phyloP scores from a whole-genome alignment of 495 filamentous ascomycete genomes.

The Cladorrhinum samala region DNA sequence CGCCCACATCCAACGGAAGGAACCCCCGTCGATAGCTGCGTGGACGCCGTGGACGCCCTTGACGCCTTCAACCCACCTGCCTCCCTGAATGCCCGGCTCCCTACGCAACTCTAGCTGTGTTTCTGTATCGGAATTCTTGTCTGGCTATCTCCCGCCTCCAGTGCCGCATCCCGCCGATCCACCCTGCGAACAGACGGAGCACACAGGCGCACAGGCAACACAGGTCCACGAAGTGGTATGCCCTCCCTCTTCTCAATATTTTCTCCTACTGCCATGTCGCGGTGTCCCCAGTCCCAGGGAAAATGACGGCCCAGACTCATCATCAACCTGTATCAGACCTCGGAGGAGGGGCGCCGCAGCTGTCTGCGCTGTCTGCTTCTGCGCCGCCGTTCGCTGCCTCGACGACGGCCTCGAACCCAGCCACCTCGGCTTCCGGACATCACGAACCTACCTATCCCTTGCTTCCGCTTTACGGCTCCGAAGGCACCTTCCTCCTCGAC shows the following conservation, averaged over 20 bases:
- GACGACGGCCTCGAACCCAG: neutral
- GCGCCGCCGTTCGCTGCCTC: constrained; percentile 12
- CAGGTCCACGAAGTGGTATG: neutral
- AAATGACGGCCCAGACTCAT: constrained; percentile 28
- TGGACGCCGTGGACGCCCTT: neutral
- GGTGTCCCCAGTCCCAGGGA: neutral
- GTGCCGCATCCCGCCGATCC: neutral
- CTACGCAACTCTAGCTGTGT: no score
- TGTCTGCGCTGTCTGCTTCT: constrained; percentile 10
- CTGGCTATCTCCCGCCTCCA: neutral
- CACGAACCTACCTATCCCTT: constrained; percentile 4
- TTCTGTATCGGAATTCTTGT: no score
- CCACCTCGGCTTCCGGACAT: neutral
- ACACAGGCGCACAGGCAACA: no score
- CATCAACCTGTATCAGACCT: constrained; percentile 21
- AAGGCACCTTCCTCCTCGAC: constrained; percentile 28
- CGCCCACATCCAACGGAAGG: neutral
- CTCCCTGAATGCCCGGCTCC: no score
- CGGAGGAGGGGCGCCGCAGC: constrained; percentile 7
- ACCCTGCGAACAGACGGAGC: neutral
- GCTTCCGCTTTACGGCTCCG: constrained; percentile 2
- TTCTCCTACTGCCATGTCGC: constrained; percentile 5
- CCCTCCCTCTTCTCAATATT: neutral
- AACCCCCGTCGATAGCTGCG: neutral
- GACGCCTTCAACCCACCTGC: no score